Evolutionary conservation across 140 eudicot species (phyloP).

Genomic region (Bidens hawaiensis): DNA sequence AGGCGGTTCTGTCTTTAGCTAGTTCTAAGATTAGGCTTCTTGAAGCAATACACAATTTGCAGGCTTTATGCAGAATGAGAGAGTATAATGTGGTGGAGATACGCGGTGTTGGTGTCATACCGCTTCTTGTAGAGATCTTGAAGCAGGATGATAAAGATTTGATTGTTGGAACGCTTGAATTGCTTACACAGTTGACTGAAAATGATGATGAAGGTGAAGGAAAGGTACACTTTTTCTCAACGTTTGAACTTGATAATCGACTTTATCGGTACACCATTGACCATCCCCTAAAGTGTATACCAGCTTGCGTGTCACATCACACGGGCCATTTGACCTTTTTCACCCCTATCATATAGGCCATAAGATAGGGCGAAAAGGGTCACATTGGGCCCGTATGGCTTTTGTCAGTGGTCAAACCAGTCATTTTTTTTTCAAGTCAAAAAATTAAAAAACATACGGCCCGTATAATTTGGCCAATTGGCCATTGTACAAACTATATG

Average conservation of each 20-base stretch:
- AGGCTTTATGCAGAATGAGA: constrained; percentile 35
- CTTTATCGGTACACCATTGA: too few species aligned
- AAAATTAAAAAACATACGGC: too few species aligned
- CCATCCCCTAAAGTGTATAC: too few species aligned
- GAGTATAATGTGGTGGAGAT: constrained; percentile 39
- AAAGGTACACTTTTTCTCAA: constrained; percentile 25
- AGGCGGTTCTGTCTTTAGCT: constrained; percentile 42
- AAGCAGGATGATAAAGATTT: constrained; percentile 41
- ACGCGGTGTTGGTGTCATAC: constrained; percentile 43
- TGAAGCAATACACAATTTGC: constrained; percentile 57
- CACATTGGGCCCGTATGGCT: too few species aligned
- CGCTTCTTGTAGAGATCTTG: constrained; percentile 46
- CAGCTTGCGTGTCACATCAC: too few species aligned
- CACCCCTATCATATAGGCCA: too few species aligned
- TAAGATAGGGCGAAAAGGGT: too few species aligned
- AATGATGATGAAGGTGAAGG: constrained; percentile 56
- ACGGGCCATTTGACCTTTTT: too few species aligned
- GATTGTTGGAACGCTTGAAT: constrained; percentile 40
- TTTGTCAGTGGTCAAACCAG: too few species aligned
- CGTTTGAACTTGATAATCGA: not conserved
- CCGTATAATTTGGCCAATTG: too few species aligned
- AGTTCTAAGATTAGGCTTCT: constrained; percentile 42
- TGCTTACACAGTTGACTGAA: constrained; percentile 39
- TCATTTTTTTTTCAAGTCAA: too few species aligned
- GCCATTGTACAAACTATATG: too few species aligned